A percentile compares a stretch with the other conserved stretches of the same genome.
phyloP scores from a whole-genome alignment of 805 yeast species.

The Metschnikowia bowlesiae region DNA sequence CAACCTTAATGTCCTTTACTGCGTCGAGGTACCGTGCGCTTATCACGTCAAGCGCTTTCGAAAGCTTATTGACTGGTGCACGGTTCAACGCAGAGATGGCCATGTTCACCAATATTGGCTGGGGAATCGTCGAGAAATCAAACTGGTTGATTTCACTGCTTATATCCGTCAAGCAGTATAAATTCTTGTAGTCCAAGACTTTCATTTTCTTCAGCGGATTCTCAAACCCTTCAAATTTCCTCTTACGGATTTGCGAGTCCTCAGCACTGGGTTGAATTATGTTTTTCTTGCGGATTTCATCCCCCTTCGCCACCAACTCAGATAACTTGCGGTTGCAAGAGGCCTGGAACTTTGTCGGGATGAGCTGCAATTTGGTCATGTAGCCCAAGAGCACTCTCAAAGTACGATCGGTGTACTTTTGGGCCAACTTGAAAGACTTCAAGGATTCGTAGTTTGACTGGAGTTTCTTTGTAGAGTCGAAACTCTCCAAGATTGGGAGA shows the following conservation, averaged over 20 bases:
- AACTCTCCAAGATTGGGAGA: slow-evolving; percentile 53
- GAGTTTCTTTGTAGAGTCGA: slow-evolving; percentile 53
- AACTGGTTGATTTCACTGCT: slow-evolving; percentile 59
- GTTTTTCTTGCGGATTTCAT: slow-evolving; percentile 39
- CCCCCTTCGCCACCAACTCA: slow-evolving; percentile 33
- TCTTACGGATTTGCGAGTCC: slow-evolving; percentile 31
- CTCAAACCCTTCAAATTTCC: slow-evolving; percentile 40
- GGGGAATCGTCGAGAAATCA: slow-evolving; percentile 67
- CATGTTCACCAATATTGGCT: slow-evolving; percentile 57
- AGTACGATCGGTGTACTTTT: slow-evolving; percentile 60
- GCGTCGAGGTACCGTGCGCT: slow-evolving; percentile 57
- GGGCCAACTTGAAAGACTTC: slow-evolving; percentile 49
- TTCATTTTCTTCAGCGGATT: slow-evolving; percentile 29
- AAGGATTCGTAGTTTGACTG: slow-evolving; percentile 46
- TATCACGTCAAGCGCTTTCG: slow-evolving; percentile 66
- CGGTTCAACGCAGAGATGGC: slow-evolving; percentile 62
- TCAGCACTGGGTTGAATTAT: slow-evolving; percentile 24
- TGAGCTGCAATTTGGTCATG: slow-evolving; percentile 31
- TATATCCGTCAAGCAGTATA: slow-evolving; percentile 64
- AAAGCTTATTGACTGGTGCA: slow-evolving; percentile 48
- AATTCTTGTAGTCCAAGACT: slow-evolving; percentile 46
- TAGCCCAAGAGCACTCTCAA: slow-evolving; percentile 43
- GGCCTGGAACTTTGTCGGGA: slow-evolving; percentile 31
- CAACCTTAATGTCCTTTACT: slow-evolving; percentile 12
- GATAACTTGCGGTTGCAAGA: slow-evolving; percentile 26